Evolutionary conservation across 352 stramenopile species (phyloP).

Genomic region (Phytophthora tentaculata): DNA sequence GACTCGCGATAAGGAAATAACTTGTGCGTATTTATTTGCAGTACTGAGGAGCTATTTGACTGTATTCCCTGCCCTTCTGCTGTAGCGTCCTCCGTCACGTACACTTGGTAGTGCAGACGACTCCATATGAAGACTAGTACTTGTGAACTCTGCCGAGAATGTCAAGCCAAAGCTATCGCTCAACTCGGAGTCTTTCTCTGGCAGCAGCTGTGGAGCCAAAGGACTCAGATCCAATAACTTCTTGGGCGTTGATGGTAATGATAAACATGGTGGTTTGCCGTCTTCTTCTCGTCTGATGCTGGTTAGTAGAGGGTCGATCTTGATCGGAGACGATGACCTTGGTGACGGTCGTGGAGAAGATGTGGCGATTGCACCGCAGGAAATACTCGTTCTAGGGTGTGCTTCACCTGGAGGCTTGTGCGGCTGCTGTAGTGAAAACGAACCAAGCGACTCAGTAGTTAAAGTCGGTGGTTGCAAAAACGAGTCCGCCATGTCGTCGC

Average conservation of each 20-base stretch:
- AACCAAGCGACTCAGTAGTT: neutral
- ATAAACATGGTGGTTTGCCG: conserved; percentile 23
- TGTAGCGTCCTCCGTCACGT: conserved; percentile 61
- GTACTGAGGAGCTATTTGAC: conserved; percentile 15
- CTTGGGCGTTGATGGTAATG: conserved; percentile 20
- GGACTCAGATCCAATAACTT: conserved; percentile 26
- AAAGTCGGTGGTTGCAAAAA: conserved; percentile 5
- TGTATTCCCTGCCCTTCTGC: conserved; percentile 35
- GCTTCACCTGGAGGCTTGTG: conserved; percentile 30
- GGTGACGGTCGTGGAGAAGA: conserved; percentile 24
- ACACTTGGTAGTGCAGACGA: conserved; percentile 52
- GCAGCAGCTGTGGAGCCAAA: conserved; percentile 18
- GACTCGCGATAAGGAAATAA: neutral
- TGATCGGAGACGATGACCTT: conserved; percentile 37
- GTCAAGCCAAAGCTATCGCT: conserved; percentile 25
- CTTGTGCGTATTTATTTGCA: neutral
- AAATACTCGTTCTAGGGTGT: conserved; percentile 17
- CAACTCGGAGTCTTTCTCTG: conserved; percentile 31
- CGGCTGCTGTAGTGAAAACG: conserved; percentile 17
- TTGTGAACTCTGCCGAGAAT: conserved; percentile 11
- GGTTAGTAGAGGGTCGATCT: conserved; percentile 41
- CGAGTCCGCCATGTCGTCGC: conserved; percentile 11
- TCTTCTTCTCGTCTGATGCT: conserved; percentile 25
- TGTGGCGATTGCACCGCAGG: conserved; percentile 1
- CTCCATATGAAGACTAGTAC: conserved; percentile 9